Base-by-base conservation (phyloP, 257 asterid species). In the Penstemon davidsonii region DNA sequence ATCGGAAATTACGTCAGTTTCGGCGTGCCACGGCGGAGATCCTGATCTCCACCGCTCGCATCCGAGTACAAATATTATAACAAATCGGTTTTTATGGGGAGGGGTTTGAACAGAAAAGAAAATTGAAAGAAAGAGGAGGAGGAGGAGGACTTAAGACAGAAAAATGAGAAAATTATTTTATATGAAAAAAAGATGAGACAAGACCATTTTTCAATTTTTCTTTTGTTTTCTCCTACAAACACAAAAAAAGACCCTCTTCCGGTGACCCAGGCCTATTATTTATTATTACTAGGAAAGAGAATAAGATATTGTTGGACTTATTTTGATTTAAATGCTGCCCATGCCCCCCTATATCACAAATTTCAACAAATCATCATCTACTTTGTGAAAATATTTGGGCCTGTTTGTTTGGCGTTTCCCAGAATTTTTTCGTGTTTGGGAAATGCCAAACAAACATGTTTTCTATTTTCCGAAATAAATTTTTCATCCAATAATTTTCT, bases 1-100 rank as follows among this genome's bases (percentile, higher is more conserved):
- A 68, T 73, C 7, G 62, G 38, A 71, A 60, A 60, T 70, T 44
- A 15, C 63, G 75, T 66, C 71, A 44, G 45, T 33, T 64, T 72
- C 83, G 83, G 81, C 73, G 71, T 72, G 59, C 57, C 75, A 83
- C 83, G 88, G 85, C 82, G 79, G 86, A 83, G 86, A 83, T 78
- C 86, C 72, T 57, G 86, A 83, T 83, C 86, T 79, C 83, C 83
- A 70, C 82, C 79, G 66, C 70, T 40, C 53, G 77, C 75, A 71
- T 52, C 64, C 60, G 3, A 44, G 9, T 51, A 19, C 62, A 46
- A 52, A 75, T 7, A 41, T 47, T 25, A 7, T 54, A 39, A 13
- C 37, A 65, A 49, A 76, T 82, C 82, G 72, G 75, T 50, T 71
- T 67, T 70, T 58, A 61, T 75, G 78, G 81, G 50, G 50, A 75